Conservation (phyloP, 2,329 filamentous ascomycete species). For the Lasiodiplodia gonubiensis region DNA sequence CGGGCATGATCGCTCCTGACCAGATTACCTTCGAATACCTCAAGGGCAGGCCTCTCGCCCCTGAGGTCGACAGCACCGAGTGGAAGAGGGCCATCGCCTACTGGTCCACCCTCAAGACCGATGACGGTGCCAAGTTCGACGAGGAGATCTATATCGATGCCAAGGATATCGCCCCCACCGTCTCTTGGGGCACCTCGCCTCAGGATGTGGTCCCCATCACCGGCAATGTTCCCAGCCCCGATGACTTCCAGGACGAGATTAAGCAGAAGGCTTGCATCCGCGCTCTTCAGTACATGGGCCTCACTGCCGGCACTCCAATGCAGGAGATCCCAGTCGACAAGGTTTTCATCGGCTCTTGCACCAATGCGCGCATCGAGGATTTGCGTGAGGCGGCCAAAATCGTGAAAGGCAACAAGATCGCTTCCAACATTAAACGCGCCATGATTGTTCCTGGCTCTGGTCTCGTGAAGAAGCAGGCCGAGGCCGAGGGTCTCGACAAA, state of each 20-base stretch:
- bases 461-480: constrained; percentile 89
- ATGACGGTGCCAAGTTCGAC: constrained; percentile 88
- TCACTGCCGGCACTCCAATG: constrained; percentile 84
- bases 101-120: constrained; percentile 85
- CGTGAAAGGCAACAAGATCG: constrained; percentile 85
- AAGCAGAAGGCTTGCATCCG: constrained; percentile 82
- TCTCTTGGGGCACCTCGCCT: constrained; percentile 96
- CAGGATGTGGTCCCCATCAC: constrained; percentile 97
- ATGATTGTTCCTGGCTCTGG: constrained; percentile 97
- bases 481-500: constrained; percentile 89
- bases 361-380: constrained; percentile 96
- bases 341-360: constrained; percentile 97
- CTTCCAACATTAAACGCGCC: constrained; percentile 86
- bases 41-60: constrained; percentile 86
- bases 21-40: constrained; percentile 95
- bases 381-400: constrained; percentile 84
- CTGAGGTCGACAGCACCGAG: constrained; percentile 79
- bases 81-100: constrained; percentile 89
- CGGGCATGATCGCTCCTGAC: constrained; percentile 96
- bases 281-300: constrained; percentile 95
- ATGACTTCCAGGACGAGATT: constrained; percentile 78
- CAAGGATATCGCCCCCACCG: constrained; percentile 90
- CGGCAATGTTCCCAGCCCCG: constrained; percentile 85
- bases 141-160: constrained; percentile 86
- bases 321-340: constrained; percentile 93